Percentiles rank a stretch among this genome's conserved stretches.
These are phyloP conservation scores for Naumovozyma castellii DNA, from an alignment of 805 yeast genomes.

Conservation along the genomic window DNA sequence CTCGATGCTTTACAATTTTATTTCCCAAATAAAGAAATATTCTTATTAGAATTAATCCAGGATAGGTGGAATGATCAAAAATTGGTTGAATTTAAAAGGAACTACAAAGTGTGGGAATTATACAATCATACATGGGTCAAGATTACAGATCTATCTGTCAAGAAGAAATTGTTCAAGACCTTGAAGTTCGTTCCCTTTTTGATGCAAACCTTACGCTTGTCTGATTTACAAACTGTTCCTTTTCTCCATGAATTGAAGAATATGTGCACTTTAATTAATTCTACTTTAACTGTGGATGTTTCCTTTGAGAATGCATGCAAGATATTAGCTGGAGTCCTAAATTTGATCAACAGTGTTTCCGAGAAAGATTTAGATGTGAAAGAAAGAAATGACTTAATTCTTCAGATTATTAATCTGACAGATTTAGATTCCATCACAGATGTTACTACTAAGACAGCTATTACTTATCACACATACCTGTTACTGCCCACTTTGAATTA, in stretches of 20 bases:
- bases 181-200: slow-evolving; percentile 32
- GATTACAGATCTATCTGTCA: slow-evolving; percentile 19
- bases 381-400: slow-evolving; percentile 7
- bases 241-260: slow-evolving; percentile 10
- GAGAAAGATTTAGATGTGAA: not conserved
- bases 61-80: slow-evolving; percentile 50
- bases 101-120: slow-evolving; percentile 41
- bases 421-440: slow-evolving; percentile 13
- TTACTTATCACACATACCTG: slow-evolving; percentile 13
- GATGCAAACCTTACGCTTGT: slow-evolving; percentile 12
- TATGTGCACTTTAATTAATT: slow-evolving; percentile 17
- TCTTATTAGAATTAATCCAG: slow-evolving; percentile 48
- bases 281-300: slow-evolving; percentile 19
- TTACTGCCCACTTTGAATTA: slow-evolving; percentile 19
- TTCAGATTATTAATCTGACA: slow-evolving; percentile 16
- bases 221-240: slow-evolving; percentile 2
- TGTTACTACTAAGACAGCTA: slow-evolving; percentile 13
- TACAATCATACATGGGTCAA: slow-evolving; percentile 34
- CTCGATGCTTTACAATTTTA: slow-evolving; percentile 33
- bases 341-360: slow-evolving; percentile 5
- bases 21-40: slow-evolving; percentile 47
- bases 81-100: slow-evolving; percentile 35
- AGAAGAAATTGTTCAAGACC: slow-evolving; percentile 37
- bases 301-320: slow-evolving; percentile 18
- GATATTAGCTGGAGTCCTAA: slow-evolving; percentile 15